phyloP scores from a whole-genome alignment of 225 moss, liverwort and hornwort genomes.

The Marchantia polymorpha region DNA sequence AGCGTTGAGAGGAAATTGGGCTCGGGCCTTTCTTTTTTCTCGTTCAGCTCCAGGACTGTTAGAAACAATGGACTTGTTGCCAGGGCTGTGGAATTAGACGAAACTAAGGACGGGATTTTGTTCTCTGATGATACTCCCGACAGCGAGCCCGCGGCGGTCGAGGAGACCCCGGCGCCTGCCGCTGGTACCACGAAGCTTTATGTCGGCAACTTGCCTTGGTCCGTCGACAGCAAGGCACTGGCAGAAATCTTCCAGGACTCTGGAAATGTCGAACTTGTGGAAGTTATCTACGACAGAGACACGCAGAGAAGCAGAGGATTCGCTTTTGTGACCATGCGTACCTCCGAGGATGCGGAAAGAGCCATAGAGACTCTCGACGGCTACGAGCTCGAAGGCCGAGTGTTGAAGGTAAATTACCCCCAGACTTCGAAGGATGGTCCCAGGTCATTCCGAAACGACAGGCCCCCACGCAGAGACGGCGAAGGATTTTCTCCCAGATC shows the following conservation, averaged over 20 bases:
- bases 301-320: conserved; percentile 64
- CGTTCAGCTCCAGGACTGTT: not conserved
- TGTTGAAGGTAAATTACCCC: conserved; percentile 63
- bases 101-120: not conserved
- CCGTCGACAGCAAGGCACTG: conserved; percentile 52
- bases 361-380: conserved; percentile 60
- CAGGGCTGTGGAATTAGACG: conserved; percentile 4
- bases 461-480: conserved; percentile 31
- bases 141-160: not conserved
- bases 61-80: not conserved
- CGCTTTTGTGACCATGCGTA: conserved; percentile 76
- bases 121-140: not conserved
- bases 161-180: not conserved
- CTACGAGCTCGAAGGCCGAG: conserved; percentile 45
- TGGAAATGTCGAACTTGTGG: conserved; percentile 60
- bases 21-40: not conserved
- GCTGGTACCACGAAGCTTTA: conserved; percentile 55
- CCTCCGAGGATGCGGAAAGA: conserved; percentile 45
- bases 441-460: conserved; percentile 28
- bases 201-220: conserved; percentile 72
- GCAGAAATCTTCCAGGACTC: conserved; percentile 60
- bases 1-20: not conserved
- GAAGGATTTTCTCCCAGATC: conserved; percentile 8
- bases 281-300: conserved; percentile 82
- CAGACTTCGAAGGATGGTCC: conserved; percentile 39